Evolutionary conservation across 441 rosid species (phyloP), one percentile per base, ranked within the genome.

Genomic region (Populus hybrid): DNA sequence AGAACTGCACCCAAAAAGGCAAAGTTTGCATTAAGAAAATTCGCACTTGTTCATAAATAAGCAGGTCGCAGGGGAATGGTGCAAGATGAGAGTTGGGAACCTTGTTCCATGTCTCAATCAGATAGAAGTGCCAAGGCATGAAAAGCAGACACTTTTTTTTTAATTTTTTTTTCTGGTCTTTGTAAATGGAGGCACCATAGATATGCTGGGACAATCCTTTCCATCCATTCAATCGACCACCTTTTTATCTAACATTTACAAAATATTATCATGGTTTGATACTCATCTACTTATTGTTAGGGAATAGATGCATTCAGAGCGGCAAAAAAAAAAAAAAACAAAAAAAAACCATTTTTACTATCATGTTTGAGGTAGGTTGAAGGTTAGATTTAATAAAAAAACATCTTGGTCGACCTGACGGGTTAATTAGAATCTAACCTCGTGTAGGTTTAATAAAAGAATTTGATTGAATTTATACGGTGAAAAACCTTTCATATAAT

Each of bases 41-140:
- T 46, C 57, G 57, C 57, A 46, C 57, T 5, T 46, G 57, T 38
- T 38, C 46, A 38, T 2, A 2, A 0, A 38, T 38, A 38, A 38
- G 46, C 46, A 38, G 46, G 57, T 46, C 57, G 18, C 57, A 12
- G 57, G 57, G 18, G 18, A 4, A 46, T 14, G 20, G 57, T 30
- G 32, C 71, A 42, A 81, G 67, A 80, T 73, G 84, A 70, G 81
- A 79, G 75, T 71, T 76, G 70, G 63, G 87, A 85, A 85, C 81
- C 85, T 7, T 81, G 82, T 81, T 85, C 85, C 84, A 46, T 78
- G 79, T 85, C 81, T 71, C 65, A 2, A 78, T 78, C 78, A 68
- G 16, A 77, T 68, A n/a, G n/a, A 72, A 72, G 73, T 64, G 64
- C 70, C 24, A 3, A 67, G 81, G 73, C 11, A 77, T 61, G 10